phyloP scores from a whole-genome alignment of 495 filamentous ascomycete species.

The Tetracladium setigerum region DNA sequence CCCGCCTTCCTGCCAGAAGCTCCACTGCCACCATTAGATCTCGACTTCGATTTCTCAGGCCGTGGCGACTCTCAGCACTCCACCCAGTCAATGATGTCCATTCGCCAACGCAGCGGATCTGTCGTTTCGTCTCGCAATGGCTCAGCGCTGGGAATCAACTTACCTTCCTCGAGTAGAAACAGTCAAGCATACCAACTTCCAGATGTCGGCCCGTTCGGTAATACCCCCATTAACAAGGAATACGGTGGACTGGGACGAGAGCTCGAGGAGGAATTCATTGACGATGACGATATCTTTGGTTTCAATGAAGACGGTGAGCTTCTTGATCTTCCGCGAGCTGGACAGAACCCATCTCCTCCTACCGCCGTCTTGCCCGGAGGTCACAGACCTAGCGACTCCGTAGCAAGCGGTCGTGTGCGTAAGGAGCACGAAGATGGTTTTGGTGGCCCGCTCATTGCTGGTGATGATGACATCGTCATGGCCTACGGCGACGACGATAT shows the following conservation, averaged over 20 bases:
- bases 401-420: constrained; percentile 30
- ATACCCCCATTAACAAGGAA: constrained; percentile 8
- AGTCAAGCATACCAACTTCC: constrained; percentile 17
- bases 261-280: constrained; percentile 19
- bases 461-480: constrained; percentile 18
- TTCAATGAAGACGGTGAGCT: constrained; percentile 27
- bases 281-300: constrained; percentile 23
- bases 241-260: constrained; percentile 3
- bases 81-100: constrained; percentile 27
- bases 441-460: constrained; percentile 21
- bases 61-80: constrained; percentile 29
- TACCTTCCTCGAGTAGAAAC: constrained; percentile 17
- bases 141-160: constrained; percentile 22
- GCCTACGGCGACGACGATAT: constrained; percentile 20
- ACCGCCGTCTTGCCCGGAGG: constrained; percentile 1
- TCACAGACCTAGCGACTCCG: constrained; percentile 29
- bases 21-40: constrained; percentile 45
- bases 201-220: constrained; percentile 13
- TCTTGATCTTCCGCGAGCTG: constrained; percentile 16
- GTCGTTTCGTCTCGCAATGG: constrained; percentile 12
- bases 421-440: constrained; percentile 30
- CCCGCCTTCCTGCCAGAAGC: constrained; percentile 76
- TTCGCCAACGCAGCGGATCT: constrained; percentile 22
- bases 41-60: constrained; percentile 38
- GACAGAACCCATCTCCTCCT: not conserved